phyloP scores from a whole-genome alignment of 805 yeast genomes.

The Candida rishiriensis region DNA sequence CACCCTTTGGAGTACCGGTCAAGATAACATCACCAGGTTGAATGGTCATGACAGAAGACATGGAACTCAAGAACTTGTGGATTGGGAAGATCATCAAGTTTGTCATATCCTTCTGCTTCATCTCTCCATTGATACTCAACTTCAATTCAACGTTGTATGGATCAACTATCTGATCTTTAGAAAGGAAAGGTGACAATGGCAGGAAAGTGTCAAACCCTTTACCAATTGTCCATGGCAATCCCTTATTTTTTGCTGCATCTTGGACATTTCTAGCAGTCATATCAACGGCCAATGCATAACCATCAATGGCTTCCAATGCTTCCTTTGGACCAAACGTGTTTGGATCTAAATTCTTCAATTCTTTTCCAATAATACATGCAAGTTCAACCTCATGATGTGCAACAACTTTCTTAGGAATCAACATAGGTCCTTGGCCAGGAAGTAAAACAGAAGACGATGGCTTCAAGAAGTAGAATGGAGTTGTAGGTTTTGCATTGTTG shows the following conservation, averaged over 20 bases:
- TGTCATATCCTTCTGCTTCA: slow-evolving; percentile 71
- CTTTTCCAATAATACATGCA: slow-evolving; percentile 68
- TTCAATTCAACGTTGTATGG: slow-evolving; percentile 66
- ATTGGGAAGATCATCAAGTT: slow-evolving; percentile 84
- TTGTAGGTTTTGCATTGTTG: slow-evolving; percentile 72
- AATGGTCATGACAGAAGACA: slow-evolving; percentile 87
- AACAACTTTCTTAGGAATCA: slow-evolving; percentile 73
- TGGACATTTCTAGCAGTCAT: slow-evolving; percentile 96
- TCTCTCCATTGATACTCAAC: slow-evolving; percentile 65
- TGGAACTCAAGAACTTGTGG: slow-evolving; percentile 70
- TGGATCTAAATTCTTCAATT: slow-evolving; percentile 57
- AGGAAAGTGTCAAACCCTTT: slow-evolving; percentile 96
- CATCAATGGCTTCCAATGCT: slow-evolving; percentile 75
- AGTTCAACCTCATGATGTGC: slow-evolving; percentile 94
- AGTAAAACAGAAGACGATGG: slow-evolving; percentile 76
- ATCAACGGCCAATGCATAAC: slow-evolving; percentile 87
- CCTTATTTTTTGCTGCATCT: slow-evolving; percentile 88
- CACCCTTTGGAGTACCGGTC: slow-evolving; percentile 98
- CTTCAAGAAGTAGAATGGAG: slow-evolving; percentile 90
- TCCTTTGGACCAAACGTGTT: slow-evolving; percentile 53
- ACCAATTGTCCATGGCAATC: slow-evolving; percentile 94
- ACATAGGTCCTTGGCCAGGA: slow-evolving; percentile 68
- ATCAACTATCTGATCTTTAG: slow-evolving; percentile 60
- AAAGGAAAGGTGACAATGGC: slow-evolving; percentile 75
- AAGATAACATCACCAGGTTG: slow-evolving; percentile 86